Conservation (phyloP, 2,329 filamentous ascomycete species). For the Colletotrichum noveboracense region DNA sequence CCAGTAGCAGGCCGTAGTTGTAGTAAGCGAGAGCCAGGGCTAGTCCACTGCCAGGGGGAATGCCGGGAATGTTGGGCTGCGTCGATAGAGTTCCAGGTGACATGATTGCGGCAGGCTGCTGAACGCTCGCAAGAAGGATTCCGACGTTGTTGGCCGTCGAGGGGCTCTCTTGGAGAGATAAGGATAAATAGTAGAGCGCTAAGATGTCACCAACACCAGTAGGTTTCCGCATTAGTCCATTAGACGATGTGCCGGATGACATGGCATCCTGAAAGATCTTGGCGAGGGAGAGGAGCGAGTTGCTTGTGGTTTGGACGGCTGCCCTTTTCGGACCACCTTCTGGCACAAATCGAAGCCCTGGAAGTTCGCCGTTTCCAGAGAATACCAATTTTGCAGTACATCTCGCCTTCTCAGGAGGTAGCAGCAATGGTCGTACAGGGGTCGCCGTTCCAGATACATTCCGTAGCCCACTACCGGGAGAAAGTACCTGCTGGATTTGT, state of each 20-base stretch:
- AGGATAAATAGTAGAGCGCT: constrained; percentile 91
- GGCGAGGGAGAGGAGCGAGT: constrained; percentile 89
- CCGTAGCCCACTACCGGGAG: constrained; percentile 34
- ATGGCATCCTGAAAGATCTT: constrained; percentile 98
- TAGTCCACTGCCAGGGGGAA: constrained; percentile 84
- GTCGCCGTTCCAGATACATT: constrained; percentile 33
- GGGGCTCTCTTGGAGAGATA: constrained; percentile 93
- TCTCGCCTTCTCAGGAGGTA: constrained; percentile 84
- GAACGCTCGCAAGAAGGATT: constrained; percentile 93
- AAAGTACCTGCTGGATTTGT: constrained; percentile 75
- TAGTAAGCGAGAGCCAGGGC: constrained; percentile 92
- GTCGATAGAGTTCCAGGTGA: constrained; percentile 16
- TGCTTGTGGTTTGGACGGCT: constrained; percentile 91
- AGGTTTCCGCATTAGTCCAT: constrained; percentile 62
- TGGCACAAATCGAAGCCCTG: constrained; percentile 76
- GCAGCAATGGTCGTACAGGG: constrained; percentile 64
- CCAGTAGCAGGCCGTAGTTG: constrained; percentile 88
- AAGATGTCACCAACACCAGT: constrained; percentile 90
- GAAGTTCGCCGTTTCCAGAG: constrained; percentile 73
- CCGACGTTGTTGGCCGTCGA: constrained; percentile 99
- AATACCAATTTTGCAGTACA: constrained; percentile 87
- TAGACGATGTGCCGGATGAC: constrained; percentile 70
- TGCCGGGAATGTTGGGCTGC: constrained; percentile 70
- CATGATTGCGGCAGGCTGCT: constrained; percentile 60
- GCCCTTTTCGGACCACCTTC: constrained; percentile 77